Evolutionary conservation across 208 protist species (phyloP), one percentile per base, ranked within the genome.

Genomic region (Trypanosoma grayi): DNA sequence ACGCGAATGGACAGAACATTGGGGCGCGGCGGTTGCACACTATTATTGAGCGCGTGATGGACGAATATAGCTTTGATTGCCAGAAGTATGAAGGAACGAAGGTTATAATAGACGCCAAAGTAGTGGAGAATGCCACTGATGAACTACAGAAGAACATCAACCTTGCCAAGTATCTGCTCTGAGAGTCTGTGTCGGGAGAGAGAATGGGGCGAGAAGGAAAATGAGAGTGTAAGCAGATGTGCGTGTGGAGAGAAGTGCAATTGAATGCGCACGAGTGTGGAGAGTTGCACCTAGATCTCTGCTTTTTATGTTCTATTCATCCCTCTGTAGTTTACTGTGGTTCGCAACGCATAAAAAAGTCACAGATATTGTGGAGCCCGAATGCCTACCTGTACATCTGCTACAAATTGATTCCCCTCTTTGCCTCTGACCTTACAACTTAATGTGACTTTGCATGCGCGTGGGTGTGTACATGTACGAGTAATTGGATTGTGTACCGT

Each of bases 21-120:
- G 98, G 98, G 25, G 97, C 97, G 1, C 80, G 98, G 27, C 81
- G 98, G 36, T 86, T 99, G 6, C 88, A 98, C 78, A 98, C 97
- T 4, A 79, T 99, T 30, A 75, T 98, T 43, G 95, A 98, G 76
- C 83, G 87, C 24, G 94, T 98, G 14, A 83, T 99, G 68, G 96
- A 98, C 62, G 81, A 97, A 28, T 88, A 98, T 74, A 94, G 87
- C 62, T 97, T 95, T 57, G 77, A 94, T 56, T 92, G 85, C 34
- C 85, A 94, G 28, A 73, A 91, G 18, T 92, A 86, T 69, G 85
- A 77, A 27, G 77, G 81, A 4, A 83, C 93, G 64, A 93, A 63
- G 52, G 68, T 97, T 8, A 44, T 68, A 2, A 84, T 97, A 22
- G 85, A 84, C 27, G 77, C 69, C 11, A 72, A 80, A 44, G 60